Base-by-base conservation (phyloP, 2,329 filamentous ascomycete species). In the Phoma herbarum region DNA sequence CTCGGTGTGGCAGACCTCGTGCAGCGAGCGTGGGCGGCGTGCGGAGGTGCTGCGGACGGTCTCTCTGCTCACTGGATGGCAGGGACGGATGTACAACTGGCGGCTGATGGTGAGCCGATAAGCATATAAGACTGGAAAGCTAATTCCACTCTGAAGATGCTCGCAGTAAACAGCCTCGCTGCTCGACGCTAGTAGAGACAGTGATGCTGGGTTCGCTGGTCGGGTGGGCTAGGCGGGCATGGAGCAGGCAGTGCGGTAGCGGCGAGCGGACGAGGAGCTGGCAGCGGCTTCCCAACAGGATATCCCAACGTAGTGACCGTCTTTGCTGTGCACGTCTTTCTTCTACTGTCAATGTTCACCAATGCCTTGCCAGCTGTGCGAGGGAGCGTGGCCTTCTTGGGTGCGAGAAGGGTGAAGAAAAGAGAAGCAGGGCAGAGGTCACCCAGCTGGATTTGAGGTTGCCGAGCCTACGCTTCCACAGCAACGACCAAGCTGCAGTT, bases 121-220 rank as follows among this genome's bases (percentile, higher is more conserved):
- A 75, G 73, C 73, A 75, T 75, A 69, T 65, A 75, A 63, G 73
- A 76, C 71, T 60, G 71, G 69, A 77, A 76, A 76, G 59, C 66
- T 64, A 77, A 76, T 76, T 75, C 75, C 72, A 74, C 74, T 76
- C 71, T 71, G 69, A 73, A 71, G 70, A 75, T 76, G 73, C 68
- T 74, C 65, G 67, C 64, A 55, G 66, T 64, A 69, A 61, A 67
- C 67, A 62, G 62, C 47, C 62, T 64, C 46, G 50, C 50, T 50
- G 50, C 45, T 50, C 41, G 46, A 58, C 56, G 60, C 60, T 60
- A 60, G 61, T 42, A 51, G 26, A 39, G 47, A 57, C 52, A 42
- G 52, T 64, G 53, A 43, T 51, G 57, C 57, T 43, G 41, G 41
- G 41, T 26, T 43, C 23, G 41, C 41, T 58, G 60, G 60, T 57